Base-by-base conservation (phyloP, 2,329 filamentous ascomycete species). In the Botryosphaeria agaves region DNA sequence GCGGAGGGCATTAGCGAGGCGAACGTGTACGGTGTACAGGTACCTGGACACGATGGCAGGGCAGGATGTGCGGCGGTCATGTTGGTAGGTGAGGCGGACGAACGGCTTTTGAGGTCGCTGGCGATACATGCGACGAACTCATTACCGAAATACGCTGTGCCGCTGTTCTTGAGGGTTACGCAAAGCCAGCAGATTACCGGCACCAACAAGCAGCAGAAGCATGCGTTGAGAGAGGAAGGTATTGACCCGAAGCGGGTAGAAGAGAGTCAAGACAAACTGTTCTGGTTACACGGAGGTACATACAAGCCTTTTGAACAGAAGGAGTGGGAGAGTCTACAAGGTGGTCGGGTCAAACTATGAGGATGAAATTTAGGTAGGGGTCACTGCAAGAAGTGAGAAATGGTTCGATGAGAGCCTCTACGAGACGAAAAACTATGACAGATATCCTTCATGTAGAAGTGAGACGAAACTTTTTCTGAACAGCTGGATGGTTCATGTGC, bases 201-300 rank as follows among this genome's bases (percentile, higher is more conserved):
- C 0, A 93, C 83, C 28, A 79, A 83, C 45, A 93, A 93, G 62
- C 80, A 91, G 57, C 77, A 85, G 55, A 93, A 93, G 53, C 70
- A 77, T 38, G 53, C 59, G 0, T 49, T 92, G 38, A 62, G 81
- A n/a, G 60, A 63, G 2, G 67, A 85, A 37, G 83, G 84, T 1
- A 79, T 87, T 0, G 69, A 81, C 42, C 78, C 76, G 0, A 52
- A 45, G 3, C 68, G 68, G 42, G 57, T 65, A 5, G 16, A 14
- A 14, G 43, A 40, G 3, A 39, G 38, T 5, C 36, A 30, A n/a
- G 65, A 70, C 38, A 48, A 46, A 25, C 59, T 80, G 52, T 71
- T 72, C 41, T 87, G 79, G 76, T 55, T 84, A 11, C 66, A 62
- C 41, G 64, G 61, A 0, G 67, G 68, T 15, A 62, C 58, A 5